Base-by-base conservation (phyloP, 1,139 yeast genomes). In the Candida buenavistaensis region DNA sequence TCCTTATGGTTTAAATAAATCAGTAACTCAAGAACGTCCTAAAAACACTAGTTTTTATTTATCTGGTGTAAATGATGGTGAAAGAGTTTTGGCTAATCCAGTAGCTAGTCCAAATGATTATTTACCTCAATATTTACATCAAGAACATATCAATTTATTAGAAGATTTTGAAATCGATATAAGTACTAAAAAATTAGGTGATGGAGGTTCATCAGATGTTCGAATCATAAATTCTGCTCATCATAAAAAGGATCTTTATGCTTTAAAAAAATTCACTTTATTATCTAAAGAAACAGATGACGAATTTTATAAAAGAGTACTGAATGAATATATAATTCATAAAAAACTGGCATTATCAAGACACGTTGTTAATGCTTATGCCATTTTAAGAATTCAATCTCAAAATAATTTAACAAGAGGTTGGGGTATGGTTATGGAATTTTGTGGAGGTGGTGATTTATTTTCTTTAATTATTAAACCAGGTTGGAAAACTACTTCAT, bases 351-450 rank as follows among this genome's bases (percentile, higher is more conserved):
- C 70, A 30, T 59, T 64, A 16, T 67, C 75, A 44, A 68, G 81
- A 34, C 90, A 84, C 54, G 73, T 81, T 16, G 75, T 80, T 9
- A 68, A 68, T 34, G 78, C 82, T 4, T 64, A 68, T 43, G 77
- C 77, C 14, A 51, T 83, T 26, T 60, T 83, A 14, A 70, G 78
- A 39, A 70, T 82, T 22, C 85, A 81, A 39, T 68, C 82, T 2
- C 72, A 77, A 14, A 65, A 68, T 7, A 64, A 59, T 37, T 57
- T 82, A 41, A 68, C 77, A 3, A 62, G 90, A 45, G 84, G 88
- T 3, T 84, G 94, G 94, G 92, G 90, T 4, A 75, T 83, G 52
- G 72, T 82, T 6, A 64, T 84, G 66, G 88, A 82, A 46, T 72
- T 59, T 41, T 82, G 89, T 50, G 62, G 60, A 17, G 84, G 82